Evolutionary conservation across 257 asterid species (phyloP).

Genomic region (Thymus mandschuricus): DNA sequence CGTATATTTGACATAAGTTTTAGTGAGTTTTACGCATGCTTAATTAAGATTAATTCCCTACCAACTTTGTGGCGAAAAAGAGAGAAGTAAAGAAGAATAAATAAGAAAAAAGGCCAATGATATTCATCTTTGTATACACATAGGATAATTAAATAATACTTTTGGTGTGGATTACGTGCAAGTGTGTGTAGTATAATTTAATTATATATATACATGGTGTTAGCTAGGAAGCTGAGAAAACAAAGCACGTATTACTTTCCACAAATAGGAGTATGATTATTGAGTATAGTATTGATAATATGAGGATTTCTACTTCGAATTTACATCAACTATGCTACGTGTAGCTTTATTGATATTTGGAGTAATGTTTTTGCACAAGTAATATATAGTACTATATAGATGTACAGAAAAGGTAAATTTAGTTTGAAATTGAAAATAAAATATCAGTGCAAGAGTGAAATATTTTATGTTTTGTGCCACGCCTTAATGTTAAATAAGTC

Average conservation of each 20-base stretch:
- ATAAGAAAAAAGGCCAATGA: too few species aligned
- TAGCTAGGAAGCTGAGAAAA: neutral
- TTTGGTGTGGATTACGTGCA: constrained; percentile 5
- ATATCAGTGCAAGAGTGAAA: neutral
- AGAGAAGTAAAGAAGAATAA: too few species aligned
- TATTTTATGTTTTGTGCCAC: neutral
- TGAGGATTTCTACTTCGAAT: neutral
- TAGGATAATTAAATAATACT: too few species aligned
- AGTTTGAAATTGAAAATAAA: neutral
- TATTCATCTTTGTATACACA: too few species aligned
- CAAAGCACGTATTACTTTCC: constrained; percentile 3
- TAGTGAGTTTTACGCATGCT: too few species aligned
- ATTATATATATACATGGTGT: neutral
- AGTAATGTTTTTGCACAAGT: constrained; percentile 6
- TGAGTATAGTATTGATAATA: neutral
- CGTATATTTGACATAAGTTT: too few species aligned
- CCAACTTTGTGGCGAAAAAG: too few species aligned
- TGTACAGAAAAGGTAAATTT: neutral
- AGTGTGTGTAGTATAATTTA: neutral
- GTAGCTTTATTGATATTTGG: constrained; percentile 1
- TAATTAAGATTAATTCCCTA: too few species aligned
- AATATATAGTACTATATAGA: too few species aligned
- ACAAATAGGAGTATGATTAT: neutral
- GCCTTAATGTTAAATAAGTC: neutral
- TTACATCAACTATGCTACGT: constrained; percentile 6